Evolutionary conservation across 768 basidiomycete species (phyloP), one percentile per base, ranked within the genome.

Genomic region (Chiua virens): DNA sequence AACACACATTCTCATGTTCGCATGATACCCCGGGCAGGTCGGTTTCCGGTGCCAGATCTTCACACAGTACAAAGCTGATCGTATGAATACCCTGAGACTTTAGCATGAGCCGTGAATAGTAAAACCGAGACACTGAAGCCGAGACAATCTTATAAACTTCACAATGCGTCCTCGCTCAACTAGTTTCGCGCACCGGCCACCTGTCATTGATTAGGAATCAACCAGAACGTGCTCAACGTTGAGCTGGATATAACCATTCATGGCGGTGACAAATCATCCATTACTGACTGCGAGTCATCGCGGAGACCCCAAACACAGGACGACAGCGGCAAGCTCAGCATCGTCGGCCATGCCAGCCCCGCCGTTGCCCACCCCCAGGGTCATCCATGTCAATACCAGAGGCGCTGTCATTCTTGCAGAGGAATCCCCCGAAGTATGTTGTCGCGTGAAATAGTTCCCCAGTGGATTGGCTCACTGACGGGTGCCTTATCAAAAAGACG

Each of bases 301-400:
- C 42, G 35, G 44, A 20, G 54, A 54, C 51, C 46, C 50, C 38
- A 55, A 59, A 55, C 40, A 56, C 58, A 42, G 40, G 41, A 35
- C 50, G 48, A 57, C 45, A 47, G 28, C 52, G 30, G 38, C 45
- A 38, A 51, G 50, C 41, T 40, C 52, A 53, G 48, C 32, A 54
- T 45, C 41, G 39, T 63, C 50, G 36, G 53, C 55, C 57, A 75
- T 80, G 76, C 65, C 76, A 61, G 72, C 74, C 32, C 83, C 87
- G 35, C 79, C 86, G 39, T 74, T 96, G 51, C 94, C 94, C 36
- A 80, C 82, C 32, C 84, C 91, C 28, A 87, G 82, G 69, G 85
- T 90, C 46, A 96, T 98, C 64, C 91, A 92, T 68, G 95, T 98
- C 62, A 92, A 97, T 62, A 97, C 93, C 23, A 83, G 92, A 56